A percentile compares a stretch with the other conserved stretches of the same genome.
Conservation (phyloP, 208 protist species). For the Spongospora subterranea region DNA sequence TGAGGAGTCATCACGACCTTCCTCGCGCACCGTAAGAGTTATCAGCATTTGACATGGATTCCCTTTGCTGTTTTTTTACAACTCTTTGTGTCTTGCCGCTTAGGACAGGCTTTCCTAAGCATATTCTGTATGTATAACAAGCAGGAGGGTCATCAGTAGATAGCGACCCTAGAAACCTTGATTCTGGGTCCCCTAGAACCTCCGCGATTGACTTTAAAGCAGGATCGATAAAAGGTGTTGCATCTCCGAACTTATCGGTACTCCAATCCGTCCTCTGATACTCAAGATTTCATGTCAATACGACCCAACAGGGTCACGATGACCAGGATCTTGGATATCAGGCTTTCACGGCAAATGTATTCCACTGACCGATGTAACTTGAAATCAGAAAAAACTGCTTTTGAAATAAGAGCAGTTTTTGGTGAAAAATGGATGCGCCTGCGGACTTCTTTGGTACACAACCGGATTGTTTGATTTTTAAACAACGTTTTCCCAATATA, state of each 20-base stretch:
- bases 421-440: no score
- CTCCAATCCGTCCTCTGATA: neutral
- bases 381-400: neutral
- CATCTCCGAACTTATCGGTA: neutral
- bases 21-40: neutral
- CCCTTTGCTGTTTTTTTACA: neutral
- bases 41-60: neutral
- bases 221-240: neutral
- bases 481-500: neutral
- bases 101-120: neutral
- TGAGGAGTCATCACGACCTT: neutral
- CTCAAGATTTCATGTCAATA: neutral
- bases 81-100: neutral
- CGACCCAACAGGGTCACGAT: neutral
- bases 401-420: neutral
- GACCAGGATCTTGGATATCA: neutral
- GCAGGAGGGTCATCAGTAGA: neutral
- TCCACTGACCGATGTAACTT: neutral
- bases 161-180: neutral
- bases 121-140: neutral
- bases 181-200: neutral
- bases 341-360: neutral
- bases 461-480: neutral
- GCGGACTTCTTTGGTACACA: no score
- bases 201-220: neutral